Evolutionary conservation across 352 stramenopile genomes (phyloP), one percentile per base, ranked within the genome.

Genomic region (Globisporangium solare): DNA sequence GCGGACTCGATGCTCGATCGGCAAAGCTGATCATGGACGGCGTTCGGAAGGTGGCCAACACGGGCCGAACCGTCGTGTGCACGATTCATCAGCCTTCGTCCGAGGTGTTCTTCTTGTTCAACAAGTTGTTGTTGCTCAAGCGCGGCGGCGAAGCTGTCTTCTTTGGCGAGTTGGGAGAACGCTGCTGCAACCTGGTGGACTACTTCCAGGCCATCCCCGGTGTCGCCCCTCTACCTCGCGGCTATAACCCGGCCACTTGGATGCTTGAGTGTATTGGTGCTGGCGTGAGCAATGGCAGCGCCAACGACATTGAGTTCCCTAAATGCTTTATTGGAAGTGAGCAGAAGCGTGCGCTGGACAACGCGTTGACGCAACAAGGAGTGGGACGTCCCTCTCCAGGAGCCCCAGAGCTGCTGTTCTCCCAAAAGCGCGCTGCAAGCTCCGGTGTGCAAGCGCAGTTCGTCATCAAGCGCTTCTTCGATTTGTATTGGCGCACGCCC

Each of bases 81-180:
- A 35, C 27, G 27, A 35, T 35, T 35, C 27, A 35, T 6, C 27
- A 35, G 27, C 27, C 27, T 35, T 35, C 27, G 27, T 35, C 27
- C 27, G 27, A 35, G 7, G 27, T 35, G 27, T 35, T 35, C 27
- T 35, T 35, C 27, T 35, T 35, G 27, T 35, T 35, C 27, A 6
- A 35, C 27, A 35, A 35, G 27, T 35, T 90, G 8, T 72, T 92
- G 45, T 60, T 94, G 3, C 61, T 94, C 14, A 49, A 76, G 52
- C 45, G 50, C 14, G 68, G 68, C 20, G 68, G 70, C 20, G 18
- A 49, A 21, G 61, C 49, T 3, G 52, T 62, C 3, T 78, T 64
- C 58, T 71, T 66, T 51, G 70, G 70, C 22, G 60, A 74, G 24
- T 31, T 31, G 24, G 24, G 24, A 6, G 24, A 31, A 31, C 24